phyloP scores from a whole-genome alignment of 2,329 filamentous ascomycete genomes.

The Cordyceps fumosorosea region DNA sequence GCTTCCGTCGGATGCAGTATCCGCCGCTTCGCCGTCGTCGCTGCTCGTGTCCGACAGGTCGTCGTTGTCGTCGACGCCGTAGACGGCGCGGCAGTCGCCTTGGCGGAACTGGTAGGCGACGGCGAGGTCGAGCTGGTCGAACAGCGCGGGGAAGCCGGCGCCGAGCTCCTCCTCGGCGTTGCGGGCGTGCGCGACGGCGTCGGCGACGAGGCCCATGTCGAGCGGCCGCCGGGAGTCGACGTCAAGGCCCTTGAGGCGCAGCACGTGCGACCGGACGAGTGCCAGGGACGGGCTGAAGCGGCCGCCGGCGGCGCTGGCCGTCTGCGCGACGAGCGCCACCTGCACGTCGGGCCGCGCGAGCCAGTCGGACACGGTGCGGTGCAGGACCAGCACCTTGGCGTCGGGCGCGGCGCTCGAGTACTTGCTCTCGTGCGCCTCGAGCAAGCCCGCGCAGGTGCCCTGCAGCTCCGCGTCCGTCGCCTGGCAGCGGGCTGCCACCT shows the following conservation, averaged over 20 bases:
- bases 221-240: not conserved
- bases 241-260: not conserved
- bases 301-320: not conserved
- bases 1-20: not conserved
- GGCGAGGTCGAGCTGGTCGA: slow-evolving; percentile 1
- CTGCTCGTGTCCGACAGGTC: not conserved
- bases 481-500: not conserved
- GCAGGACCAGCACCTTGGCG: not conserved
- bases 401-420: slow-evolving; percentile 4
- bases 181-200: not conserved
- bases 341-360: not conserved
- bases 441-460: not conserved
- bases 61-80: not conserved
- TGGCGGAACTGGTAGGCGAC: slow-evolving; percentile 1
- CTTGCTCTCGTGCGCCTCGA: not conserved
- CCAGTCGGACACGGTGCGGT: slow-evolving; percentile 10
- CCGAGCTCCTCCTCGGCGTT: not conserved
- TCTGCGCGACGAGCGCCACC: not conserved
- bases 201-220: not conserved
- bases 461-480: not conserved
- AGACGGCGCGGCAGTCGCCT: not conserved
- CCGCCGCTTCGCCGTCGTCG: not conserved
- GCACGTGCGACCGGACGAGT: not conserved
- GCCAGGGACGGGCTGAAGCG: slow-evolving; percentile 1
- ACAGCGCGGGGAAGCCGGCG: not conserved